Percentiles rank a stretch among this genome's conserved stretches.
Conservation (phyloP, 192 early-diverging fungal species). For the Backusella tuberculispora region DNA sequence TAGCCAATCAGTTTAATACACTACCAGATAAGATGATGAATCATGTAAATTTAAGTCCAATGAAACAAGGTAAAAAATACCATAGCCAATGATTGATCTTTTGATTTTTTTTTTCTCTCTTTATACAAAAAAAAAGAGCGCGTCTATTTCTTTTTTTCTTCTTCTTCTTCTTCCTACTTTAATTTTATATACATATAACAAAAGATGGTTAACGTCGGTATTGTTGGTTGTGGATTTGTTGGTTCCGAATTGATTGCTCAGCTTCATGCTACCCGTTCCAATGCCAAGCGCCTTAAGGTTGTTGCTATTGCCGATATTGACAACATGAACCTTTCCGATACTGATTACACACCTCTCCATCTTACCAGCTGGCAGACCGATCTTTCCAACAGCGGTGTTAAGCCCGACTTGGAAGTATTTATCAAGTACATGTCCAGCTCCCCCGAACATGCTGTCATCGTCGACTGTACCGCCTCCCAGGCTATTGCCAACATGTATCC, state of each 20-base stretch:
- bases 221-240: conserved; percentile 94
- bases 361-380: conserved; percentile 55
- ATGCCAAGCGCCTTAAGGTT: conserved; percentile 60
- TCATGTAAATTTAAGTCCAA: conserved; percentile 7
- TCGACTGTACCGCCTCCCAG: conserved; percentile 93
- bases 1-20: background rate
- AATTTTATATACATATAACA: background rate
- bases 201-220: conserved; percentile 78
- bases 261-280: conserved; percentile 57
- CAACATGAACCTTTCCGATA: conserved; percentile 63
- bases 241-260: conserved; percentile 91
- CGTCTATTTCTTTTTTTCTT: background rate
- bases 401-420: conserved; percentile 58
- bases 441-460: conserved; percentile 66
- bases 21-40: conserved; percentile 10
- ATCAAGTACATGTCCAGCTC: conserved; percentile 56
- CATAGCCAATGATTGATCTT: background rate
- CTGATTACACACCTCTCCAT: conserved; percentile 49
- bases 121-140: background rate
- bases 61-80: background rate
- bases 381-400: conserved; percentile 39
- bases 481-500: conserved; percentile 83
- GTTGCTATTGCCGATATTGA: conserved; percentile 81
- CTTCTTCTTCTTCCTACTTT: background rate
- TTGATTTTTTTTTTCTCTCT: too few species aligned